Evolutionary conservation across 768 basidiomycete genomes (phyloP).

Genomic region (Multifurca ochricompacta): DNA sequence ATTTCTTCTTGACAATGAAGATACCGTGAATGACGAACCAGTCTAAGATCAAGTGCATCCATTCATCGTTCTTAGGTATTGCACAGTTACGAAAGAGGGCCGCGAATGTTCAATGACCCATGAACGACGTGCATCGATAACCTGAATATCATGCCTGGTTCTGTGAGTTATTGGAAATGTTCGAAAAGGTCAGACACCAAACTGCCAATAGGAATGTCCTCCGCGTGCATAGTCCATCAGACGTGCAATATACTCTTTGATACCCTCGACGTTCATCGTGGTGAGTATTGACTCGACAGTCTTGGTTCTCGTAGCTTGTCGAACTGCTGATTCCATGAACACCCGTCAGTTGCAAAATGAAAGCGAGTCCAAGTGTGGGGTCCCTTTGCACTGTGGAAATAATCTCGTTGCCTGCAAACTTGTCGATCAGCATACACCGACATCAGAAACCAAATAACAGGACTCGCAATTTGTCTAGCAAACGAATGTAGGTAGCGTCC

Average conservation of each 20-base stretch:
- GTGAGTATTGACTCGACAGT: conserved; percentile 80
- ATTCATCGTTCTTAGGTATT: conserved; percentile 72
- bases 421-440: not conserved
- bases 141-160: conserved; percentile 37
- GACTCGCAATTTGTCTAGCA: conserved; percentile 70
- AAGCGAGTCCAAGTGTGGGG: conserved; percentile 73
- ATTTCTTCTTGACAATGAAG: conserved; percentile 67
- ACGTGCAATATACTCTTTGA: conserved; percentile 68
- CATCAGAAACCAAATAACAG: not conserved
- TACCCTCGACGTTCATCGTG: conserved; percentile 64
- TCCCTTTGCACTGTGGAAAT: conserved; percentile 66
- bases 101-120: conserved; percentile 88
- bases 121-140: conserved; percentile 47
- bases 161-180: not conserved
- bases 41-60: conserved; percentile 67
- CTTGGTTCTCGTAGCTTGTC: conserved; percentile 91
- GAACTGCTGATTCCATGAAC: conserved; percentile 78
- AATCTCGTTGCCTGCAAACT: conserved; percentile 59
- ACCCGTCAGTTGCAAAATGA: conserved; percentile 80
- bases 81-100: conserved; percentile 71
- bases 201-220: conserved; percentile 36
- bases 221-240: conserved; percentile 58
- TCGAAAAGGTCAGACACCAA: conserved; percentile 18
- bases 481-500: conserved; percentile 89
- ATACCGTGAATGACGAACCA: conserved; percentile 80